Conservation (phyloP, 208 protist species). For the Crithidia bombi region DNA sequence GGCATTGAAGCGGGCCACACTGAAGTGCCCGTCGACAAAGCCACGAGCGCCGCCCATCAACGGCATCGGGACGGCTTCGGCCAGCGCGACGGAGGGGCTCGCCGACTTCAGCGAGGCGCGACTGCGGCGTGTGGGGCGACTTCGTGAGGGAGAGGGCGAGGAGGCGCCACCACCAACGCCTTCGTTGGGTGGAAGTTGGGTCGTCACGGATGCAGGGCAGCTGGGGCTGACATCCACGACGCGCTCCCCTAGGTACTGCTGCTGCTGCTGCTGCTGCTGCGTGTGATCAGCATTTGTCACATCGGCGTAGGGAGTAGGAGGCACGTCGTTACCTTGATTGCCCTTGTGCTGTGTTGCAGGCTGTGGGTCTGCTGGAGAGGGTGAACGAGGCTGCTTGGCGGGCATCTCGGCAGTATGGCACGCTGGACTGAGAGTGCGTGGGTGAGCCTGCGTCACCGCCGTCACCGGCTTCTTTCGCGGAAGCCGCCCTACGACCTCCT, state of each 20-base stretch:
- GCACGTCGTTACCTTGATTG: not conserved
- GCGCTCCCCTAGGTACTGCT: not conserved
- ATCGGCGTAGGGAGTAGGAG: not conserved
- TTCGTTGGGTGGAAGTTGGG: not conserved
- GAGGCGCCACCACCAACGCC: no score
- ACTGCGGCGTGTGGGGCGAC: slow-evolving; percentile 11
- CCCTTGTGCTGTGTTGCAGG: not conserved
- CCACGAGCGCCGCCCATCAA: slow-evolving; percentile 53
- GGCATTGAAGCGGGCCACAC: slow-evolving; percentile 56
- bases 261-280: not conserved
- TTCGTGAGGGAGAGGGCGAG: not conserved
- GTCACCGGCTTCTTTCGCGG: slow-evolving; percentile 21
- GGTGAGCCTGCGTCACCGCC: slow-evolving; percentile 1
- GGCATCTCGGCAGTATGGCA: not conserved
- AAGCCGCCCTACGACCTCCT: not conserved
- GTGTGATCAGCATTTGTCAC: not conserved
- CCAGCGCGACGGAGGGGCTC: slow-evolving; percentile 26
- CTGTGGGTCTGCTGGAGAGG: slow-evolving; percentile 1
- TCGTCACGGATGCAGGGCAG: not conserved
- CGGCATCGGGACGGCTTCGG: slow-evolving; percentile 31
- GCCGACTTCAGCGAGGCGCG: slow-evolving; percentile 18
- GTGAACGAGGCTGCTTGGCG: not conserved
- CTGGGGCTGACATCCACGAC: not conserved
- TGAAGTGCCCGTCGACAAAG: slow-evolving; percentile 79
- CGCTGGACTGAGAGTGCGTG: not conserved